Evolutionary conservation across 148 eudicot species (phyloP).

Genomic region (Camellia japonica): DNA sequence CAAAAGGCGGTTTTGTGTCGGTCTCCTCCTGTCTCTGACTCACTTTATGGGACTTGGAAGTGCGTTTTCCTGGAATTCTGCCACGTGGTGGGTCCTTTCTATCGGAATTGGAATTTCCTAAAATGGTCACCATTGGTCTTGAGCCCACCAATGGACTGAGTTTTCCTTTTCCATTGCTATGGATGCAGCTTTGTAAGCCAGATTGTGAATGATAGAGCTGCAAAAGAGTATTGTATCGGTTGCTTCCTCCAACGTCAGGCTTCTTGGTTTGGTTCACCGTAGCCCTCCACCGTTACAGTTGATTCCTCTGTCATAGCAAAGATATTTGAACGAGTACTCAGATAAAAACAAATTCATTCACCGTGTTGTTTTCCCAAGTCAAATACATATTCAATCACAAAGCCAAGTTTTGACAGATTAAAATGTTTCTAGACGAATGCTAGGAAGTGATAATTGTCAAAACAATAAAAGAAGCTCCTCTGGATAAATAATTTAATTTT

Average conservation of each 20-base stretch:
- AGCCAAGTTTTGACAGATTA: neutral
- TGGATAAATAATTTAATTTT: too few relatives aligned
- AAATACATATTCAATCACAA: neutral
- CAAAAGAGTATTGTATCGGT: constrained; percentile 89
- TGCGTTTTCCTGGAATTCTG: constrained; percentile 35
- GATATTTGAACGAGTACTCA: neutral
- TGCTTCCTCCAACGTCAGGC: constrained; percentile 86
- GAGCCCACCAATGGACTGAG: constrained; percentile 40
- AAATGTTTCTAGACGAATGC: neutral
- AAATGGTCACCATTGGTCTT: constrained; percentile 47
- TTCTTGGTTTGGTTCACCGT: constrained; percentile 47
- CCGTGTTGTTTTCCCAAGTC: neutral
- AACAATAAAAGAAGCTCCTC: too few relatives aligned
- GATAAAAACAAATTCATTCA: neutral
- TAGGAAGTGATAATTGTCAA: too few relatives aligned
- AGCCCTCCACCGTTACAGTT: constrained; percentile 48
- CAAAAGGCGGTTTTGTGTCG: constrained; percentile 40
- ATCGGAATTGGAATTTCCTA: constrained; percentile 37
- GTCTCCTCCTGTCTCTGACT: constrained; percentile 42
- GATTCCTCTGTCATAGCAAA: constrained; percentile 64
- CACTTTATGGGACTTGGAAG: constrained; percentile 54
- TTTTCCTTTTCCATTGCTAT: constrained; percentile 82
- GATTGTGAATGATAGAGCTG: constrained; percentile 72
- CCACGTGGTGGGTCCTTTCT: constrained; percentile 32
- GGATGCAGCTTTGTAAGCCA: constrained; percentile 78